Evolutionary conservation across 257 asterid species (phyloP), one percentile per base, ranked within the genome.

Genomic region (Avicennia marina): DNA sequence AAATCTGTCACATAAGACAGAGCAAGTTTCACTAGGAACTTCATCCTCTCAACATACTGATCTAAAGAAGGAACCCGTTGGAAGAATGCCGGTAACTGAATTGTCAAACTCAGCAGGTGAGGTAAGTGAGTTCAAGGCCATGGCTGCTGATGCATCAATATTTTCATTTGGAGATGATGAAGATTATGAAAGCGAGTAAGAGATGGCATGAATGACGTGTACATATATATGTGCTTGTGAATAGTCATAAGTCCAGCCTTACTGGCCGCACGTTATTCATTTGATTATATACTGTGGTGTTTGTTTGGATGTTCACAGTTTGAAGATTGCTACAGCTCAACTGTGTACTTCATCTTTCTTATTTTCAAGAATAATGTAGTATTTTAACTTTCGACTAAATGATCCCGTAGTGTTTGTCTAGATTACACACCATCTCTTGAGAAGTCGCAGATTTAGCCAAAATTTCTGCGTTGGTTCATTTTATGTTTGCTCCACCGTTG

Each of bases 111-210:
- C 89, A 4, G 78, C 11, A 0, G 94, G 75, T 29, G 82, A 73
- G 68, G 85, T 79, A 17, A 90, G 98, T 58, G 87, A 87, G 62
- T 90, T 90, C 86, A 84, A 81, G 58, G 94, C 76, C n/a, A 72
- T 90, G 87, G 94, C 94, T 60, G 98, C 98, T 4, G 98, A 90
- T 72, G 98, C 98, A 4, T 90, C 98, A 0, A 81, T 90, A 50
- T 90, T 90, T 42, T 67, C 98, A 34, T 90, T 90, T 58, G 98
- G 96, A 49, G 98, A 90, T 24, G 98, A 90, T 29, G 98, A 87
- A 6, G 98, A 90, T 22, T 72, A 82, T 26, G 98, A 90, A 56
- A 90, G 94, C 61, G 96, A 90, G 24, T 90, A 39, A 77, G 34
- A 16, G 2, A 53, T 5, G 41, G 36, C 20, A 34, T 50, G 47